These are phyloP conservation scores for Neurospora sp. DNA, from an alignment of 2,329 filamentous ascomycete species.

Conservation along the genomic window DNA sequence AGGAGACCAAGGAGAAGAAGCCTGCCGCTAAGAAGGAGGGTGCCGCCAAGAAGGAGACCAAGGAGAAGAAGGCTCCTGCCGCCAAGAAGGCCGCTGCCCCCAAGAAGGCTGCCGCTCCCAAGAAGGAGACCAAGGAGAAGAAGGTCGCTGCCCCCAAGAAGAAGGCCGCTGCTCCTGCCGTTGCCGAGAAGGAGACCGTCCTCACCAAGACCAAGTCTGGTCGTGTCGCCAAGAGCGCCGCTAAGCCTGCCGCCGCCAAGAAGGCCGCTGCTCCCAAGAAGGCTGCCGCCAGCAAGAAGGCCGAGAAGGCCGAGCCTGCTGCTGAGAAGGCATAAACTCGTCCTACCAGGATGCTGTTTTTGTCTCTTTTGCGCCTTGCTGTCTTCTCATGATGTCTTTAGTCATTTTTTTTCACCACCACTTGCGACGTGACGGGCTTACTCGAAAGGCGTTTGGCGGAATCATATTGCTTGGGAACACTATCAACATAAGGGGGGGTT, in stretches of 20 bases:
- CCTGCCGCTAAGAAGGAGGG: conserved; percentile 28
- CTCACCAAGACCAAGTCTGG: conserved; percentile 80
- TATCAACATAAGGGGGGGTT: conserved; percentile 5
- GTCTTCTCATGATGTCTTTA: conserved; percentile 28
- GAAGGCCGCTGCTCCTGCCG: conserved; percentile 28
- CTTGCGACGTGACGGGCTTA: conserved; percentile 13
- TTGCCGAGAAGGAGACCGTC: conserved; percentile 35
- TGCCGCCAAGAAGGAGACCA: conserved; percentile 23
- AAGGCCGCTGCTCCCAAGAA: conserved; percentile 37
- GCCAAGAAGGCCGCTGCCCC: conserved; percentile 20
- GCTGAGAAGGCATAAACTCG: conserved; percentile 3
- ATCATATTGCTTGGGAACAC: conserved; percentile 7
- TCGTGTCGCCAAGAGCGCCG: conserved; percentile 64
- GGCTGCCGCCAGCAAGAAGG: conserved; percentile 35
- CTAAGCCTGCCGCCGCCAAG: conserved; percentile 37
- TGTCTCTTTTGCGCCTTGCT: conserved; percentile 13
- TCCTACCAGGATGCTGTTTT: conserved; percentile 8
- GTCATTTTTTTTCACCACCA: conserved; percentile 23
- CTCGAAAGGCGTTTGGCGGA: conserved; percentile 16
- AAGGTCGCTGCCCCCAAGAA: conserved; percentile 31
- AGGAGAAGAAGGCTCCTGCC: conserved; percentile 19
- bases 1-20: conserved; percentile 30
- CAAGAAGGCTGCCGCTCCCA: conserved; percentile 23
- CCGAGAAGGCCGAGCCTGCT: conserved; percentile 25
- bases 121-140: conserved; percentile 33